A percentile compares a stretch with the other conserved stretches of the same genome.
Conservation (phyloP, 768 basidiomycete genomes). For the Termitomyces sp. region DNA sequence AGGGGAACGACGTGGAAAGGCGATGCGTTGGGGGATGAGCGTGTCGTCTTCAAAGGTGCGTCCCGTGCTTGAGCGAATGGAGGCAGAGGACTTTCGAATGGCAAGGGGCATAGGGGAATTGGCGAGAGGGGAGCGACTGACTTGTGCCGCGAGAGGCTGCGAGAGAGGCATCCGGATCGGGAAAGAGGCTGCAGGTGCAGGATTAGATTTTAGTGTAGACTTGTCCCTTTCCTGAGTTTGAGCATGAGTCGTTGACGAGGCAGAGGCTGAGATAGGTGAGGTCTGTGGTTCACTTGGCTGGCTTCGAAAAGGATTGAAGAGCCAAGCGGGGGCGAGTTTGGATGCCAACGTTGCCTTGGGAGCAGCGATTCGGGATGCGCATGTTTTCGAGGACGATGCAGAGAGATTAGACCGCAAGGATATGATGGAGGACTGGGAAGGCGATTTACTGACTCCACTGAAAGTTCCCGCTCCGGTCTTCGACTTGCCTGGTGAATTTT, state of each 20-base stretch:
- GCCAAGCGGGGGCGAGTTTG: constrained; percentile 72
- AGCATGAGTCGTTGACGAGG: constrained; percentile 29
- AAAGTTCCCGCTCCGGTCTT: constrained; percentile 18
- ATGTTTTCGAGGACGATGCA: constrained; percentile 36
- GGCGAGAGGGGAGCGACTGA: constrained; percentile 31
- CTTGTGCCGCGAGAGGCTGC: constrained; percentile 31
- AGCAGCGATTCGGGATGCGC: constrained; percentile 22
- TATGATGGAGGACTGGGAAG: constrained; percentile 64
- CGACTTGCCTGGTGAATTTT: constrained; percentile 27
- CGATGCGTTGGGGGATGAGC: constrained; percentile 38
- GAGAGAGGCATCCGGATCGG: constrained; percentile 32
- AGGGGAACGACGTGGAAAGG: constrained; percentile 57
- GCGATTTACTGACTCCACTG: constrained; percentile 49
- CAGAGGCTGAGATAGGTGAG: constrained; percentile 49
- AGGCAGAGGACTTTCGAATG: constrained; percentile 31
- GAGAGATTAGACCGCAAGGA: constrained; percentile 53
- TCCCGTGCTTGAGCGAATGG: constrained; percentile 42
- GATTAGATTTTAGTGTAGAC: constrained; percentile 1
- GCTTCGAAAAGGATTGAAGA: constrained; percentile 73
- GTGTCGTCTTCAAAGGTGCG: constrained; percentile 61
- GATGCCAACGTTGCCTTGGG: constrained; percentile 43
- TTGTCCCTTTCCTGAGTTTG: constrained; percentile 8
- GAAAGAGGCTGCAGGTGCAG: constrained; percentile 18
- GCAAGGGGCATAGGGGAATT: constrained; percentile 39
- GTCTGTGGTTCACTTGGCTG: constrained; percentile 63